Conservation (phyloP, 345 rosid species). For the Eutrema japonicum region DNA sequence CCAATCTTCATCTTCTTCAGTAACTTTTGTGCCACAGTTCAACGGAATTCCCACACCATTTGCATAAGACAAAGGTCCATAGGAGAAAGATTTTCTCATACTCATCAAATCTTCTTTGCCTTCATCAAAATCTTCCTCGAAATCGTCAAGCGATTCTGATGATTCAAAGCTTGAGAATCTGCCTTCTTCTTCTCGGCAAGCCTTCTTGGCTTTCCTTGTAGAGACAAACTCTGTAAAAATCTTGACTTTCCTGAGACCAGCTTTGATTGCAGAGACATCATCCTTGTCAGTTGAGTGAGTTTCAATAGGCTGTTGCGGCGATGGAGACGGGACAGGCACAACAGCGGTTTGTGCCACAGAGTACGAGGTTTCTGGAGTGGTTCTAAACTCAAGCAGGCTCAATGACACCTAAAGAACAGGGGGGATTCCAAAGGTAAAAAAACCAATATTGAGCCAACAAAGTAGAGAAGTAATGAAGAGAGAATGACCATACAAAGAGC, state of each 20-base stretch:
- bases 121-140: constrained; percentile 39
- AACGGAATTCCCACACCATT: constrained; percentile 49
- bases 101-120: constrained; percentile 42
- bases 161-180: constrained; percentile 49
- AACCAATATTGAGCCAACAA: neutral
- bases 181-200: constrained; percentile 46
- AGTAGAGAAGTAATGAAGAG: constrained; percentile 13
- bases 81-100: constrained; percentile 47
- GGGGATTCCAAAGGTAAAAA: neutral
- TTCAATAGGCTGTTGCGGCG: constrained; percentile 41
- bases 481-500: constrained; percentile 61
- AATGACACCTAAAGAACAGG: constrained; percentile 64
- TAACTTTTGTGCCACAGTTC: constrained; percentile 31
- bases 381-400: constrained; percentile 71
- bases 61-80: constrained; percentile 57
- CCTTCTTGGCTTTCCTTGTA: constrained; percentile 47
- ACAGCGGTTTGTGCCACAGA: constrained; percentile 54
- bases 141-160: constrained; percentile 54
- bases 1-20: constrained; percentile 59
- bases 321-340: constrained; percentile 56
- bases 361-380: constrained; percentile 60
- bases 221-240: constrained; percentile 51
- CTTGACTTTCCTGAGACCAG: constrained; percentile 56
- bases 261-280: constrained; percentile 53
- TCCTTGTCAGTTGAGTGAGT: constrained; percentile 42